Conservation (phyloP, 2,329 filamentous ascomycete species). For the Alternaria alternata region DNA sequence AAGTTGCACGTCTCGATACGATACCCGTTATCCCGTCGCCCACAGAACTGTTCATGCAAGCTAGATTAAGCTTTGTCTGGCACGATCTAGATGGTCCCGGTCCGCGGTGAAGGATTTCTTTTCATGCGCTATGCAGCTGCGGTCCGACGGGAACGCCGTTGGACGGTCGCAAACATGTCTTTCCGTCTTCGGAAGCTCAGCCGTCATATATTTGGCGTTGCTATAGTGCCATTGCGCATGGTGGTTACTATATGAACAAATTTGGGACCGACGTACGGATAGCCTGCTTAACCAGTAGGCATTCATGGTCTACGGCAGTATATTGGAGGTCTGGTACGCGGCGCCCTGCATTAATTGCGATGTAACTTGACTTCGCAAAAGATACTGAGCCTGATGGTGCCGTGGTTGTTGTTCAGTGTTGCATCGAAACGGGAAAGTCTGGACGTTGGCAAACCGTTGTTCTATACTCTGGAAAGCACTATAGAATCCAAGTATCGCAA, state of each 20-base stretch:
- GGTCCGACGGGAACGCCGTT: slow-evolving; percentile 3
- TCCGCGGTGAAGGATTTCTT: not conserved
- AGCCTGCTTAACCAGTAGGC: not conserved
- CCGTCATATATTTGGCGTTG: not conserved
- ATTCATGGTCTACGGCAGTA: not conserved
- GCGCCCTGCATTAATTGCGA: not conserved
- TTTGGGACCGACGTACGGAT: not conserved
- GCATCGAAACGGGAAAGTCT: not conserved
- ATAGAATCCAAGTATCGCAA: not conserved
- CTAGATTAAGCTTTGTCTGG: slow-evolving; percentile 11
- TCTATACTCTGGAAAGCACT: not conserved
- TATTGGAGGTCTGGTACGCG: not conserved
- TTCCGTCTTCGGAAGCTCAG: not conserved
- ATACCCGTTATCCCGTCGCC: slow-evolving; percentile 17
- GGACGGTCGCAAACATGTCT: not conserved
- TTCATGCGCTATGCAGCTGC: slow-evolving; percentile 8
- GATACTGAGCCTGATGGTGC: not conserved
- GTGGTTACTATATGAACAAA: not conserved
- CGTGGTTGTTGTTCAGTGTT: not conserved
- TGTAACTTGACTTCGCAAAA: slow-evolving; percentile 9
- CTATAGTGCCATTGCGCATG: not conserved
- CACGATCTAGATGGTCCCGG: not conserved
- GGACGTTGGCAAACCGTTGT: not conserved
- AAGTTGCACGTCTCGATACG: slow-evolving; percentile 2
- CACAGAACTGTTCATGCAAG: slow-evolving; percentile 2